Evolutionary conservation across 352 stramenopile genomes (phyloP).

Genomic region (Phytophthora idaei): DNA sequence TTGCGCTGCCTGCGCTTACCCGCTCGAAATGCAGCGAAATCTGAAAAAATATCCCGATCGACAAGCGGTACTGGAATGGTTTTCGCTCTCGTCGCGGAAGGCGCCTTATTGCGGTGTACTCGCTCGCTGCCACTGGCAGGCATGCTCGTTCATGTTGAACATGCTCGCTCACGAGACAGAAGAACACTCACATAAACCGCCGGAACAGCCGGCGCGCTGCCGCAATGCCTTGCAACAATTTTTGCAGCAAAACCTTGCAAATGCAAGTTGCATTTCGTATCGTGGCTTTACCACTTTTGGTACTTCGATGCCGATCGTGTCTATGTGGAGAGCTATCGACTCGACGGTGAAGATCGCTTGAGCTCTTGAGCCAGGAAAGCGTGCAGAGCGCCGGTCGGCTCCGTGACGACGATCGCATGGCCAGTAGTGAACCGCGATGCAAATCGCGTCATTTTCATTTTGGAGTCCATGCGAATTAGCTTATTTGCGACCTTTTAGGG

Average conservation of each 20-base stretch:
- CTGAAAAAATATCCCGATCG: slow-evolving; percentile 5
- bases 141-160: background rate
- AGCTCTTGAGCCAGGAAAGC: slow-evolving; percentile 28
- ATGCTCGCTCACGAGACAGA: background rate
- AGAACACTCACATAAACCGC: slow-evolving; percentile 6
- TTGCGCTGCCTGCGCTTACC: slow-evolving; percentile 30
- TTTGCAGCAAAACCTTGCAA: slow-evolving; percentile 18
- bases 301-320: background rate
- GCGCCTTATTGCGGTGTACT: background rate
- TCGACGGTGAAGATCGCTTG: slow-evolving; percentile 20
- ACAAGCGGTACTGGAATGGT: background rate
- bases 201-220: slow-evolving; percentile 8
- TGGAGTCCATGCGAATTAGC: background rate
- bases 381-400: slow-evolving; percentile 12
- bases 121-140: background rate
- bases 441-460: slow-evolving; percentile 26
- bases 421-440: slow-evolving; percentile 20
- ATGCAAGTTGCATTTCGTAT: background rate
- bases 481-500: slow-evolving; percentile 10
- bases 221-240: background rate
- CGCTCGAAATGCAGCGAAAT: slow-evolving; percentile 5
- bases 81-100: background rate
- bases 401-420: slow-evolving; percentile 23
- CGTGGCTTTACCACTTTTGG: background rate
- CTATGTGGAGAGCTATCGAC: background rate